Conservation (phyloP, 1,284 basidiomycete species). For the Termitomyces sp. region DNA sequence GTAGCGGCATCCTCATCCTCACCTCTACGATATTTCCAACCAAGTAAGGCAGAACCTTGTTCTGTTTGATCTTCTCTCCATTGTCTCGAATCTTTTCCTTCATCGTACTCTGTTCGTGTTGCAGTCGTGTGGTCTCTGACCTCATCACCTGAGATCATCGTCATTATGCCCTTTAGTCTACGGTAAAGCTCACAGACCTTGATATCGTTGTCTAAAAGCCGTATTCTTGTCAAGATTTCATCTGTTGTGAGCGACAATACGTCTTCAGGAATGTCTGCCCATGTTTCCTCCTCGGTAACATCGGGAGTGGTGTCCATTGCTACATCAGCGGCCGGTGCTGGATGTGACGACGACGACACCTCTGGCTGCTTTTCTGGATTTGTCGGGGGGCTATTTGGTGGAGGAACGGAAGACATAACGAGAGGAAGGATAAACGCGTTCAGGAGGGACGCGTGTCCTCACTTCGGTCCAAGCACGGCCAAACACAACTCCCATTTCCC, state of each 20-base stretch:
- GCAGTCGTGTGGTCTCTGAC: slow-evolving; percentile 86
- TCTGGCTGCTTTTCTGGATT: slow-evolving; percentile 50
- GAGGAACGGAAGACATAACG: slow-evolving; percentile 62
- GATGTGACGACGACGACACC: slow-evolving; percentile 29
- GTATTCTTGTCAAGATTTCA: slow-evolving; percentile 81
- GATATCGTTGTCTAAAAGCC: slow-evolving; percentile 92
- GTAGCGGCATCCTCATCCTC: slow-evolving; percentile 18
- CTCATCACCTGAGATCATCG: slow-evolving; percentile 75
- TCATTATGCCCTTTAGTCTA: background rate
- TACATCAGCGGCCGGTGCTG: slow-evolving; percentile 33
- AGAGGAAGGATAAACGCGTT: slow-evolving; percentile 20
- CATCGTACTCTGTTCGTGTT: slow-evolving; percentile 95
- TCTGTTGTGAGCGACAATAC: slow-evolving; percentile 70
- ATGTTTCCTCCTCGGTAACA: slow-evolving; percentile 66
- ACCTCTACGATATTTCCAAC: slow-evolving; percentile 98
- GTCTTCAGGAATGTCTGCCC: slow-evolving; percentile 81
- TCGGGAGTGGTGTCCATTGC: slow-evolving; percentile 74
- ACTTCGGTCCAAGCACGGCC: slow-evolving; percentile 28
- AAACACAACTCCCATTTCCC: slow-evolving; percentile 24
- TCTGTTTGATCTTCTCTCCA: slow-evolving; percentile 98
- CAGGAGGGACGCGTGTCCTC: slow-evolving; percentile 29
- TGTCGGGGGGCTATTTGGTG: slow-evolving; percentile 48
- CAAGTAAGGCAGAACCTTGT: slow-evolving; percentile 97
- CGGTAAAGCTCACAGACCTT: slow-evolving; percentile 48
- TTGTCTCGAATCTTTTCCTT: slow-evolving; percentile 98